Base-by-base conservation (phyloP, 352 stramenopile species). In the Phytopythium oedochilum region DNA sequence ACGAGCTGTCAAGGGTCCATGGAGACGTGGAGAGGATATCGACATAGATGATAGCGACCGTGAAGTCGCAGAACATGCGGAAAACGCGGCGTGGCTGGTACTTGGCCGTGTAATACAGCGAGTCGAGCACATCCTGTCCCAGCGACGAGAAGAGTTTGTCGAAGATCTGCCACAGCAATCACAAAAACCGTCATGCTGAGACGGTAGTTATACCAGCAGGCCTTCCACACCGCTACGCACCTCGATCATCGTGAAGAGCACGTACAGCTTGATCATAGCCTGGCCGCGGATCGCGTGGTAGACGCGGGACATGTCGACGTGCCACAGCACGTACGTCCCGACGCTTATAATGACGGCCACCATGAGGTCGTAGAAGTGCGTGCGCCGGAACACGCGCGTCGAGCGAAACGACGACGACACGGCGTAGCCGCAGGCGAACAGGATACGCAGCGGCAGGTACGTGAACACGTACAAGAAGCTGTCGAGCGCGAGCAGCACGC, bases 231-330 rank as follows among this genome's bases (percentile, higher is more conserved):
- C 10, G 15, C 17, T 3, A 26, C 64, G 2, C 28, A 76, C 70
- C 65, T 99, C 97, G 22, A 99, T 93, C 78, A 99, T 99, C 11
- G 94, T 97, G 62, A 98, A 98, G 28, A 99, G 66, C 39, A 99
- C 94, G 69, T 99, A 99, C 5, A 99, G 81, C 68, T 99, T 99
- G 55, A 99, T 97, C 87, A 98, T 98, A 17, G 89, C 89, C 65
- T 98, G 95, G n/a, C 92, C 92, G 18, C 96, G 81, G 64, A 99
- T 99, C 60, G 94, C 97, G 74, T 99, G 97, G 78, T 99, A 99
- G 1, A 99, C 84, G n/a, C 94, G 87, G 20, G 89, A 97, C 75
- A 99, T 98, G 44, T 97, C 96, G 22, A 99, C 88, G 7, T 86
- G 77, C 46, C 75, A 77, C 12, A 98, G 63, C 29, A 90, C 71